These are phyloP conservation scores for Umbelopsis sp. DNA, from an alignment of 192 early-diverging fungal genomes.

Conservation along the genomic window DNA sequence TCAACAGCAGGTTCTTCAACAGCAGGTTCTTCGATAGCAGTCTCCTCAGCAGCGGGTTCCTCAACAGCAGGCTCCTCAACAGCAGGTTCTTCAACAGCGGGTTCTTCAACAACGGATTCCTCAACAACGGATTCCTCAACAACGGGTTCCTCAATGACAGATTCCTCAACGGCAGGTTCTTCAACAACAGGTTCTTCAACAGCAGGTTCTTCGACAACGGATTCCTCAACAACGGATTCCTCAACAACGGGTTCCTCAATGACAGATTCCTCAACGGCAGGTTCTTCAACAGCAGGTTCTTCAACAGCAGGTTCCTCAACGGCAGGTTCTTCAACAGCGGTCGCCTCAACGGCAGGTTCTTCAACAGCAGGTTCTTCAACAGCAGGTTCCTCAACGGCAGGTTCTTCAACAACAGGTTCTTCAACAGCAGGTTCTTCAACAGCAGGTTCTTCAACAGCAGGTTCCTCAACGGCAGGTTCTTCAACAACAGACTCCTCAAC, in stretches of 20 bases:
- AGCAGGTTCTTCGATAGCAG: neutral
- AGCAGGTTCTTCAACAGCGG: neutral
- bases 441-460: neutral
- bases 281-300: neutral
- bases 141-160: neutral
- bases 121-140: slow-evolving; percentile 4
- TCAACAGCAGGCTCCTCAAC: slow-evolving; percentile 1
- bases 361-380: neutral
- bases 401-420: neutral
- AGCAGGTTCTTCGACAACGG: neutral
- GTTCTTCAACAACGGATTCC: neutral
- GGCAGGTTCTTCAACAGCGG: neutral
- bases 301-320: neutral
- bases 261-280: neutral
- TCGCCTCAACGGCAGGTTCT: neutral
- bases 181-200: neutral
- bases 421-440: neutral
- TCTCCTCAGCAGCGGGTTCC: neutral
- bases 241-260: neutral
- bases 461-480: neutral
- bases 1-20: neutral
- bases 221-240: neutral
- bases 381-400: neutral
- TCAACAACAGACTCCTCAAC: neutral
- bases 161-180: neutral